Evolutionary conservation across 352 stramenopile genomes (phyloP), one percentile per base, ranked within the genome.

Genomic region (Globisporangium abappressorium): DNA sequence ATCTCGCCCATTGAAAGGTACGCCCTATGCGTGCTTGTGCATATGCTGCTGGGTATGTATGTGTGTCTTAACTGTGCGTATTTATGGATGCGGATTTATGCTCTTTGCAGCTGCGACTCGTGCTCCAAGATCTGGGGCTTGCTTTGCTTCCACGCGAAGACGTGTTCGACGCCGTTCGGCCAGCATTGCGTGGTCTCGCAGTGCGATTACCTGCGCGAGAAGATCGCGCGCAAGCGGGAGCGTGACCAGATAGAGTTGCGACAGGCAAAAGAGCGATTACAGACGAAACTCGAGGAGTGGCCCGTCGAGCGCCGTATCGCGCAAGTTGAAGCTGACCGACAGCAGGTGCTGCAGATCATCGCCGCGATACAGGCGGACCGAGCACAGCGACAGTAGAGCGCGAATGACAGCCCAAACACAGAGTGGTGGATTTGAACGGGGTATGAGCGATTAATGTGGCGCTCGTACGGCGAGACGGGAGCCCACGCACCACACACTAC

Each of bases 71-170:
- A 34, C 26, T 46, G 11, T 46, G 55, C n/a, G 46, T 26, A 20
- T 7, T 1, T 26, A 11, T 33, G 2, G 11, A 47, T 18, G 38
- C 34, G 57, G n/a, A 47, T 12, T 8, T n/a, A 2, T 58, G 38
- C 30, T 33, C 30, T 34, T 5, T 66, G 47, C 56, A 94, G 86
- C 68, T 94, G 86, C 64, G 78, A 90, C 18, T 86, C 84, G 67
- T 96, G 88, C 69, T 87, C 83, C 26, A 91, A 91, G 65, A 94
- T 96, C 69, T 96, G 87, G 84, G 81, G 86, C 11, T 58, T 96
- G 62, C 75, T 96, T n/a, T 96, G 86, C 62, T 96, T 84, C 72
- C 88, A 96, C 68, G 88, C 88, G 24, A 93, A 93, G 75, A 84
- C 75, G 59, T 94, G 86, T 59, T 33, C 53, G 24, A 87, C 80